Evolutionary conservation across 2,329 filamentous ascomycete species (phyloP).

Genomic region (Exophiala mesophila): DNA sequence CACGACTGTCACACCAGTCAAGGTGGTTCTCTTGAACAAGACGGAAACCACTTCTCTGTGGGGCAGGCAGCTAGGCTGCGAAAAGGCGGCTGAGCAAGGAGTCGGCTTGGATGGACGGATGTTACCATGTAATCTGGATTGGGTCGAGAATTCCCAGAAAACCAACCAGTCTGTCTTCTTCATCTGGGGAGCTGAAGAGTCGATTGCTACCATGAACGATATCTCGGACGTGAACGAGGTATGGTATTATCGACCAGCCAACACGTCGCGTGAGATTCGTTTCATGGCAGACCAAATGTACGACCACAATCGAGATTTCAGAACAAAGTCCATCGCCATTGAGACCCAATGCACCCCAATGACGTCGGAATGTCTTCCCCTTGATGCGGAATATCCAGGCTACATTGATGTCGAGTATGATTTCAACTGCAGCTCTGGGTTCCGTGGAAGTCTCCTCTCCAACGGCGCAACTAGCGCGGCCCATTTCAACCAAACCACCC

Average conservation of each 20-base stretch:
- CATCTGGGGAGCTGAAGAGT: constrained; percentile 14
- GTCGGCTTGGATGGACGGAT: background rate
- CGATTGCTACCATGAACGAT: constrained; percentile 12
- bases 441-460: no score
- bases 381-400: no score
- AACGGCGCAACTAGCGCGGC: no score
- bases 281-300: constrained; percentile 7
- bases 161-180: constrained; percentile 6
- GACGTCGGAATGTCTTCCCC: no score
- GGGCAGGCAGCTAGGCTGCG: constrained; percentile 3
- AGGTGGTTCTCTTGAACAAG: constrained; percentile 3
- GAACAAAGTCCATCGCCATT: constrained; percentile 16
- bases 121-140: constrained; percentile 7
- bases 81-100: constrained; percentile 1
- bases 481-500: no score
- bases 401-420: no score
- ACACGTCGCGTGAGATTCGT: constrained; percentile 5
- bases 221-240: constrained; percentile 14
- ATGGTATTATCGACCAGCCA: constrained; percentile 4
- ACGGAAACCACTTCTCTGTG: constrained; percentile 1
- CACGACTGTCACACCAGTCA: constrained; percentile 3
- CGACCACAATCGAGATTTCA: constrained; percentile 11
- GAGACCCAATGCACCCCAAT: no score
- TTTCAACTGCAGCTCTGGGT: no score
- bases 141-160: constrained; percentile 9